These are phyloP conservation scores for Candida maris DNA, from an alignment of 805 yeast genomes.

Conservation along the genomic window DNA sequence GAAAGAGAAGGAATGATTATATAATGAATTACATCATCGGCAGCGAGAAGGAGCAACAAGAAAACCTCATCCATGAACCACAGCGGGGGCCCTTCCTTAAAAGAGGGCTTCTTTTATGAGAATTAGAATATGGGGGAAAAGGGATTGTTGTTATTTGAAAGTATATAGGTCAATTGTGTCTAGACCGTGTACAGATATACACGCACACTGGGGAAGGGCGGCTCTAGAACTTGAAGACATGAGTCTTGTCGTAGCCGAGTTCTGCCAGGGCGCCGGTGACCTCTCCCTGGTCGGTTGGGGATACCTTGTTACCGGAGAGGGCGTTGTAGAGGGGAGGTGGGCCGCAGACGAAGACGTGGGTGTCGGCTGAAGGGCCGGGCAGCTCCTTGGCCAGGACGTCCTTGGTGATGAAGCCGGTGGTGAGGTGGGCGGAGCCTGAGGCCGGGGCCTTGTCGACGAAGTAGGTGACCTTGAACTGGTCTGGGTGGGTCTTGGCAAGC, in stretches of 20 bases:
- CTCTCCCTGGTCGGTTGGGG: slow-evolving; percentile 94
- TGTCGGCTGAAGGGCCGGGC: slow-evolving; percentile 60
- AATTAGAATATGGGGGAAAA: no score
- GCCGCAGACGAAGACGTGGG: slow-evolving; percentile 87
- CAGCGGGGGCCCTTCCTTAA: no score
- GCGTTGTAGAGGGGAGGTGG: slow-evolving; percentile 91
- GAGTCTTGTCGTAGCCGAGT: slow-evolving; percentile 79
- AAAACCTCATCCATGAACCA: no score
- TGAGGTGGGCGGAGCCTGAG: slow-evolving; percentile 47
- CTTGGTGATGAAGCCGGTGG: slow-evolving; percentile 73
- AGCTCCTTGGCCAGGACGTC: slow-evolving; percentile 61
- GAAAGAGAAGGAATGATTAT: no score
- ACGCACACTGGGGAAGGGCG: no score
- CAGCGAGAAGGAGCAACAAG: no score
- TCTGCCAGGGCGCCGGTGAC: slow-evolving; percentile 83
- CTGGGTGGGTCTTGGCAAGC: slow-evolving; percentile 63
- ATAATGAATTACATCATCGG: no score
- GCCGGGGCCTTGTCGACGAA: slow-evolving; percentile 62
- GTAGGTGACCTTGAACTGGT: slow-evolving; percentile 73
- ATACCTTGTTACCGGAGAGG: slow-evolving; percentile 76
- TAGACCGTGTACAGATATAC: no score
- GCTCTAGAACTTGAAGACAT: slow-evolving; percentile 84
- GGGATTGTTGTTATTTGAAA: no score
- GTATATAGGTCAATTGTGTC: no score
- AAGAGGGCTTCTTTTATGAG: no score